These are phyloP conservation scores for Kwoniella botswanensis DNA, from an alignment of 768 basidiomycete genomes.

Conservation along the genomic window DNA sequence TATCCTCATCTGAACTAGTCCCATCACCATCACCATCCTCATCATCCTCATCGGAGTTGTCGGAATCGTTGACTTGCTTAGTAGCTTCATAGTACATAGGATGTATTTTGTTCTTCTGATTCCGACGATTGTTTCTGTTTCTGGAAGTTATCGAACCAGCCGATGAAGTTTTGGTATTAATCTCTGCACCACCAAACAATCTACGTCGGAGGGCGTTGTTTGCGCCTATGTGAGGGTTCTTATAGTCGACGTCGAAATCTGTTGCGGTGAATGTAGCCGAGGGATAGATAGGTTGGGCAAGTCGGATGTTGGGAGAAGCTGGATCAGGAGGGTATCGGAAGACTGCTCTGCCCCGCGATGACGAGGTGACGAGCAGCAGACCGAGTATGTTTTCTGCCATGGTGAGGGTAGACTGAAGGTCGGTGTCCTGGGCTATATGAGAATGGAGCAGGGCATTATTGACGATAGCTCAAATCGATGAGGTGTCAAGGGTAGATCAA, in stretches of 20 bases:
- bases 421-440: background rate
- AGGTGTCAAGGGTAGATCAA: no score
- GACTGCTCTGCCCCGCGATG: slow-evolving; percentile 81
- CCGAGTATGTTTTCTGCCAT: slow-evolving; percentile 66
- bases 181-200: slow-evolving; percentile 4
- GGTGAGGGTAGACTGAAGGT: background rate
- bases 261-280: slow-evolving; percentile 43
- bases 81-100: slow-evolving; percentile 13
- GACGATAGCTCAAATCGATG: background rate
- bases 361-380: slow-evolving; percentile 75
- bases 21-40: slow-evolving; percentile 9
- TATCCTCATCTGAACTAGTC: slow-evolving; percentile 24
- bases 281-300: slow-evolving; percentile 67
- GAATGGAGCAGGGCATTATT: background rate
- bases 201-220: slow-evolving; percentile 10
- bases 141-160: background rate
- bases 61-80: background rate
- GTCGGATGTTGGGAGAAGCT: slow-evolving; percentile 65
- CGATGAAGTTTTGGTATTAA: slow-evolving; percentile 2
- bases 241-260: slow-evolving; percentile 23
- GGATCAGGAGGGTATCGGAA: slow-evolving; percentile 86
- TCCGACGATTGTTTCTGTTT: background rate
- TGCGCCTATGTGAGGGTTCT: background rate
- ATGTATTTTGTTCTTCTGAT: slow-evolving; percentile 7
- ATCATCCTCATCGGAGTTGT: slow-evolving; percentile 7